A percentile compares a stretch with the other conserved stretches of the same genome.
These are phyloP conservation scores for Botrytis cinerea DNA, from an alignment of 2,329 filamentous ascomycete genomes.

Conservation along the genomic window DNA sequence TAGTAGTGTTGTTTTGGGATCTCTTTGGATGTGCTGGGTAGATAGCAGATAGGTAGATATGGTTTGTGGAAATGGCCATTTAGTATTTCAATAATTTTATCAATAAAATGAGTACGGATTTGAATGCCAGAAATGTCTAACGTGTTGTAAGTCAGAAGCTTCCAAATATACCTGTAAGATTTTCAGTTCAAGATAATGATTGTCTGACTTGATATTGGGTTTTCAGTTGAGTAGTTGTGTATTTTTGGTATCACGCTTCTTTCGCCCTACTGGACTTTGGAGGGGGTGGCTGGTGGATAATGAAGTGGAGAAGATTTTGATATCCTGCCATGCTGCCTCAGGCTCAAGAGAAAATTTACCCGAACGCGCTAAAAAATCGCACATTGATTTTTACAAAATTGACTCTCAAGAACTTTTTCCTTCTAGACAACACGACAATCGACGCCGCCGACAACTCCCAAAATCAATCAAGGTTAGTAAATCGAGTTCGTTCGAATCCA, in stretches of 20 bases:
- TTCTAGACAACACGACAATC: slow-evolving; percentile 24
- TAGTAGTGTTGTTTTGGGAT: background rate
- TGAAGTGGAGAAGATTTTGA: background rate
- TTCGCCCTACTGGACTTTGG: background rate
- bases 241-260: background rate
- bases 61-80: no score
- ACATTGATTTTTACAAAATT: slow-evolving; percentile 9
- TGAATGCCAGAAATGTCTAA: no score
- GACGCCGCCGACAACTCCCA: slow-evolving; percentile 24
- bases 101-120: no score
- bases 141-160: no score
- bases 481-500: background rate
- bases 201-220: background rate
- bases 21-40: background rate
- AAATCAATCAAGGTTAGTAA: slow-evolving; percentile 22
- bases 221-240: background rate
- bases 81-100: no score
- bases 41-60: background rate
- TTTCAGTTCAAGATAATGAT: background rate
- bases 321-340: background rate
- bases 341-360: background rate
- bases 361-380: slow-evolving; percentile 16
- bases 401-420: slow-evolving; percentile 6
- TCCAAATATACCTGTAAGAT: background rate
- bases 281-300: background rate